Base-by-base conservation (phyloP, 1,284 basidiomycete genomes). In the Moniliophthora roreri region DNA sequence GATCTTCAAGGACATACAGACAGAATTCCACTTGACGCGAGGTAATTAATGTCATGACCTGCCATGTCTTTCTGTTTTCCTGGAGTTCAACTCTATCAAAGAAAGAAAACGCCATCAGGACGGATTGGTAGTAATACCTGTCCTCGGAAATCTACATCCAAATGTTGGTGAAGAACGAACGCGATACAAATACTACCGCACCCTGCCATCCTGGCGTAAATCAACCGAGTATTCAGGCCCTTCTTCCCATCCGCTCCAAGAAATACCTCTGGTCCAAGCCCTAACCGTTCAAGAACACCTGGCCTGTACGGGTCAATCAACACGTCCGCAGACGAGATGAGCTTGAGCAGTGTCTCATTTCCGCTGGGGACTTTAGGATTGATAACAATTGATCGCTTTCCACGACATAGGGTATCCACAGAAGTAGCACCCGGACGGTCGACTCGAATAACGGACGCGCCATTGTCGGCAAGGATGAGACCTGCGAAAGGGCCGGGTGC, bases 261-360 rank as follows among this genome's bases (percentile, higher is more conserved):
- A 62, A 91, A 89, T 4, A 87, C 77, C 15, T 88, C 81, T 1
- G 91, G 91, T 6, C 89, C 91, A 10, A 93, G 72, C 2, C 87
- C 88, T 18, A 93, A 71, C 54, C 81, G 77, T 63, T 94, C 91
- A 68, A 93, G 76, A 2, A 93, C 89, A 0, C 91, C 91, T 41
- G 91, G 90, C 48, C 91, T 75, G 66, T 89, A 94, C 1, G 91
- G 85, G 63, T 94, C 91, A 60, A 94, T 90, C 44, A 93, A 70
- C 13, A 93, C 79, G 65, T 94, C 91, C 3, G 89, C 85, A 37
- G 74, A 63, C n/a, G 72, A 66, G 23, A 93, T 78, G 54, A 94
- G 73, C 51, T 74, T 77, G 60, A 74, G 75, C 53, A 89, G 64
- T n/a, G 83, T 64, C 11, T 76, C 75, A 42, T 78, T 69, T n/a